A percentile compares a stretch with the other conserved stretches of the same genome.
Evolutionary conservation across 306 rosid genomes (phyloP).

Genomic region (Prunus persica): Prunus_persica_NCBIv2 NC_034009.1:29235001-29235500

Average conservation of each 20-base stretch:
- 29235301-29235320: slow-evolving; percentile 44
- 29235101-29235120: slow-evolving; percentile 93
- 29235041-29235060: not conserved
- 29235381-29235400: not conserved
- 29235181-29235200: not conserved
- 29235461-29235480: slow-evolving; percentile 82
- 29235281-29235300: slow-evolving; percentile 98
- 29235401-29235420: not conserved
- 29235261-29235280: slow-evolving; percentile 98
- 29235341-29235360: not conserved
- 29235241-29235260: slow-evolving; percentile 86
- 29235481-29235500: slow-evolving; percentile 89
- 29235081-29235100: slow-evolving; percentile 90
- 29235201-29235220: slow-evolving; percentile 18
- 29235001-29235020: not conserved
- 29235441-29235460: slow-evolving; percentile 75
- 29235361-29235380: not conserved
- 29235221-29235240: slow-evolving; percentile 75
- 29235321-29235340: not conserved
- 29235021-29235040: no score
- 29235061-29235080: slow-evolving; percentile 16
- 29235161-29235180: slow-evolving; percentile 9
- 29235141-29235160: slow-evolving; percentile 3
- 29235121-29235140: slow-evolving; percentile 81
- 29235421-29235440: slow-evolving; percentile 2